Conservation (phyloP, 108 stramenopile genomes). For the Fragilariopsis cylindrus region DNA sequence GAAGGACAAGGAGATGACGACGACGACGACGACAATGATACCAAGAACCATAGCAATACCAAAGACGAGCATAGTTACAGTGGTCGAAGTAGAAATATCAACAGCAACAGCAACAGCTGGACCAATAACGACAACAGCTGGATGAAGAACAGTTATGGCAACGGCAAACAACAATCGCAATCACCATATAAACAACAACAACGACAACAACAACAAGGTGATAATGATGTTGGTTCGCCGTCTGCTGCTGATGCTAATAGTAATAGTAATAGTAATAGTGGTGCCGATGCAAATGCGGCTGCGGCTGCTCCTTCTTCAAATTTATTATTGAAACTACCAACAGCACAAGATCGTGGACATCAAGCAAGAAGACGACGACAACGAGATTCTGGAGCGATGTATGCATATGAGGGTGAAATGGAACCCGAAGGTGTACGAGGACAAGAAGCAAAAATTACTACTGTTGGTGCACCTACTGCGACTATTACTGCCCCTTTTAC, state of each 20-base stretch:
- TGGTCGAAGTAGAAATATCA: neutral
- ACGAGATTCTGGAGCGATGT: slow-evolving; percentile 15
- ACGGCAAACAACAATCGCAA: neutral
- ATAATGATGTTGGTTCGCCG: too few relatives aligned
- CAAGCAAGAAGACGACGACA: slow-evolving; percentile 15
- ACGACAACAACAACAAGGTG: neutral
- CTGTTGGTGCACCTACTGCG: neutral
- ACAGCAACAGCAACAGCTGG: neutral
- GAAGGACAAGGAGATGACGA: neutral
- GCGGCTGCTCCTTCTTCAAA: neutral
- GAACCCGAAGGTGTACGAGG: slow-evolving; percentile 56
- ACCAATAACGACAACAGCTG: neutral
- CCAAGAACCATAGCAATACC: neutral
- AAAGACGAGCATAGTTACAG: too few relatives aligned
- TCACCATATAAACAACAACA: neutral
- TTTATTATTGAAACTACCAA: slow-evolving; percentile 12
- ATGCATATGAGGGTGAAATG: slow-evolving; percentile 51
- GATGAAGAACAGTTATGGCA: neutral
- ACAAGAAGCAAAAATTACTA: slow-evolving; percentile 39
- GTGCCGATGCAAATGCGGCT: neutral
- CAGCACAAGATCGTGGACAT: slow-evolving; percentile 29
- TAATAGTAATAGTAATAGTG: neutral
- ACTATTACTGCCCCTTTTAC: too few relatives aligned
- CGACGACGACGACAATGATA: neutral
- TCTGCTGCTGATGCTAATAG: neutral